phyloP scores from a whole-genome alignment of 768 basidiomycete genomes.

The Termitomyces sp. region DNA sequence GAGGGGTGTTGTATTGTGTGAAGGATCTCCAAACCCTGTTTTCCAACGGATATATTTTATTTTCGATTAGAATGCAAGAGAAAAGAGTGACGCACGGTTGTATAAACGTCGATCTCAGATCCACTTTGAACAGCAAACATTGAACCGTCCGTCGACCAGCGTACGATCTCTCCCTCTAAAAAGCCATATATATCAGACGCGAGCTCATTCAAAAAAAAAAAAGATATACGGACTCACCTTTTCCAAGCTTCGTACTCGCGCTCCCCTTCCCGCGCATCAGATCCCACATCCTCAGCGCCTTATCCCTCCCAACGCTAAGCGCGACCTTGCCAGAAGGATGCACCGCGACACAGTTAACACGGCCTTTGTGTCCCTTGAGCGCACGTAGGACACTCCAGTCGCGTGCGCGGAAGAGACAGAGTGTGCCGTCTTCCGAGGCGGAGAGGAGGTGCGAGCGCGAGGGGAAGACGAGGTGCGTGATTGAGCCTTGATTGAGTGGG shows the following conservation, averaged over 20 bases:
- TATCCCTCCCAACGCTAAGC: conserved; percentile 87
- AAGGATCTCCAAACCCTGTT: conserved; percentile 75
- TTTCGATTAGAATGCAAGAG: too few species aligned
- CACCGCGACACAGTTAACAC: conserved; percentile 86
- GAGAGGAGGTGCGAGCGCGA: conserved; percentile 88
- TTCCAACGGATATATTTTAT: background rate
- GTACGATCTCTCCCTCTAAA: conserved; percentile 88
- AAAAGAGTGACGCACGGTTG: conserved; percentile 50
- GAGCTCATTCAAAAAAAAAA: too few species aligned
- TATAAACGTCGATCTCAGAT: conserved; percentile 78
- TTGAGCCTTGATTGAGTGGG: conserved; percentile 61
- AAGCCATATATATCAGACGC: background rate
- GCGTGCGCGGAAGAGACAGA: conserved; percentile 87
- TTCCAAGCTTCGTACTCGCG: conserved; percentile 86
- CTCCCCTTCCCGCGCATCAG: conserved; percentile 91
- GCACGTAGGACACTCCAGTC: conserved; percentile 91
- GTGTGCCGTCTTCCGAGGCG: conserved; percentile 88
- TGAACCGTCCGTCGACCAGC: conserved; percentile 79
- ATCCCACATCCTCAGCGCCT: conserved; percentile 96
- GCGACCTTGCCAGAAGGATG: conserved; percentile 94
- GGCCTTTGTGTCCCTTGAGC: conserved; percentile 91
- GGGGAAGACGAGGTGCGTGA: conserved; percentile 85
- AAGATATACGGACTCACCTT: conserved; percentile 50
- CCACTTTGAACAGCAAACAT: conserved; percentile 80
- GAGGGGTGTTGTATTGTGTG: conserved; percentile 75